Evolutionary conservation across 495 filamentous ascomycete species (phyloP), one percentile per base, ranked within the genome.

Genomic region (Podospora sp.): DNA sequence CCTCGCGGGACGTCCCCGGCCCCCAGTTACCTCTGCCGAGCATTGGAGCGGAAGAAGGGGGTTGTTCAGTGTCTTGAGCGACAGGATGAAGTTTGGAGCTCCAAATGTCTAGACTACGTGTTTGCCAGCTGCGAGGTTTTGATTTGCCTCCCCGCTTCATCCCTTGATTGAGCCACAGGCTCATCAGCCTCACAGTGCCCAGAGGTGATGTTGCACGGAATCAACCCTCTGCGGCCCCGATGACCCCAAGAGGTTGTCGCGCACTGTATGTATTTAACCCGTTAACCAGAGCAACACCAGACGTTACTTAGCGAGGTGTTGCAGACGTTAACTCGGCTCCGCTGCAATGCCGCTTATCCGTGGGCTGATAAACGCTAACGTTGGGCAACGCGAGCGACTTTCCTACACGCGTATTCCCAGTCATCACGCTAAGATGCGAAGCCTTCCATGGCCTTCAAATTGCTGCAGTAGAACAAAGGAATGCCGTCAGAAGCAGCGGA

Each of bases 301-400:
- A 16, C 6, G 55, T 6, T 24, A 22, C 11, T 33, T 12, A 33
- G n/a, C 26, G 56, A 27, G 21, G 9, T 26, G 20, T 26, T 22
- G 52, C 21, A 20, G 20, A 55, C 20, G 20, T 22, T 33, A 8
- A 33, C 29, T 33, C 20, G n/a, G 52, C 52, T 55, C 24, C 52
- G 21, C 20, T 55, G 52, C 40, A 26, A 12, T 59, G 56, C 56
- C 56, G 56, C 56, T 3, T 59, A 33, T 33, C 56, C 56, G 25
- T 33, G 8, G 29, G 56, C 24, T 33, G 25, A 59, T 59, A 59
- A 59, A 33, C n/a, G 26, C 40, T 46, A 33, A 20, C 25, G 11
- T 26, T 22, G 9, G 56, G 56, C 24, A 9, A 14, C n/a, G 25
- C 3, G 56, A 1, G 18, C 22, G 18, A 20, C 8, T 7, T 20